A percentile compares a stretch with the other conserved stretches of the same genome.
phyloP scores from a whole-genome alignment of 306 rosid species.

The Inga leiocalycina region DNA sequence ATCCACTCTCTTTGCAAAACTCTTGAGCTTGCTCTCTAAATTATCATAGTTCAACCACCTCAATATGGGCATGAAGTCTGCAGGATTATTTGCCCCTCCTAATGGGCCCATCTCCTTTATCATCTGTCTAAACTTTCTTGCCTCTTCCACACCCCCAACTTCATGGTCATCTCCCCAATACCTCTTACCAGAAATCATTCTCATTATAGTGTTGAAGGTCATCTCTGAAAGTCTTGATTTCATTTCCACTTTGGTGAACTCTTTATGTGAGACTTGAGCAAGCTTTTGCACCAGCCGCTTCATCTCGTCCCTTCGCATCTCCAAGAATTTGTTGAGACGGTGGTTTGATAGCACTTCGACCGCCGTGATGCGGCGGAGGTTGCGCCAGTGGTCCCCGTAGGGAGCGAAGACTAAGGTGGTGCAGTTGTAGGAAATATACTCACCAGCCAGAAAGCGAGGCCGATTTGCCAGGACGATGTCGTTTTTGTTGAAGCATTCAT shows the following conservation, averaged over 20 bases:
- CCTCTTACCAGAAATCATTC: slow-evolving; percentile 52
- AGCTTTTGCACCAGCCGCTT: slow-evolving; percentile 39
- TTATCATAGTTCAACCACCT: slow-evolving; percentile 42
- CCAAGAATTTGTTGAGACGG: slow-evolving; percentile 35
- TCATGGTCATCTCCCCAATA: slow-evolving; percentile 47
- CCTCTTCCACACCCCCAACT: slow-evolving; percentile 37
- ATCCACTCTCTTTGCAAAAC: slow-evolving; percentile 26
- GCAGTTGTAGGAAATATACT: slow-evolving; percentile 48
- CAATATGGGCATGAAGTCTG: slow-evolving; percentile 47
- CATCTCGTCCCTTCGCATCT: slow-evolving; percentile 47
- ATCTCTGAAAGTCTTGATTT: too few species aligned
- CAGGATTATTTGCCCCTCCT: slow-evolving; percentile 40
- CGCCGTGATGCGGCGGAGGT: slow-evolving; percentile 61
- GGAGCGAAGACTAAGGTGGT: slow-evolving; percentile 38
- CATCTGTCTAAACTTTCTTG: slow-evolving; percentile 34
- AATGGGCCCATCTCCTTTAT: background rate
- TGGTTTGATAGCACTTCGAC: slow-evolving; percentile 52
- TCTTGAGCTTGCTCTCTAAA: slow-evolving; percentile 32
- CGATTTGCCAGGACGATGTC: slow-evolving; percentile 62
- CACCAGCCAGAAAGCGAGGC: slow-evolving; percentile 35
- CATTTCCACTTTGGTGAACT: slow-evolving; percentile 30
- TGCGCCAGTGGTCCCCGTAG: slow-evolving; percentile 74
- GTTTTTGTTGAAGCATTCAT: slow-evolving; percentile 66
- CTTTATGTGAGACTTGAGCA: background rate
- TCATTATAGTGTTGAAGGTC: too few species aligned